Conservation (phyloP, 441 rosid genomes). For the Manihot esculenta region DNA sequence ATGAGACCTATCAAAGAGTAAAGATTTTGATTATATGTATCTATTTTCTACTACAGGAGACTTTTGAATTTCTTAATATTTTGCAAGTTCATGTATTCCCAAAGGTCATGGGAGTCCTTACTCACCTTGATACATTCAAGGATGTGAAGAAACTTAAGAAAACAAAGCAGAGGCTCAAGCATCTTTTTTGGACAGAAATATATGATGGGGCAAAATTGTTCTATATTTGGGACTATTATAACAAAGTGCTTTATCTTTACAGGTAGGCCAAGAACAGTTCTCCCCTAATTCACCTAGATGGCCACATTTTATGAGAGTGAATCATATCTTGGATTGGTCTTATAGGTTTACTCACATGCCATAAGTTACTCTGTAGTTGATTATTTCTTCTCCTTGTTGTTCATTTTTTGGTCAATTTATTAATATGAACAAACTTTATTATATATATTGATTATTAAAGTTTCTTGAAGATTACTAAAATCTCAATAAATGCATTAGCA, state of each 20-base stretch:
- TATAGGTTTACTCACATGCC: conserved; percentile 57
- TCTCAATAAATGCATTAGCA: neutral
- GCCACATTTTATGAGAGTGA: conserved; percentile 99
- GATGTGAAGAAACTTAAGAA: conserved; percentile 86
- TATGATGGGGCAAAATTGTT: conserved; percentile 87
- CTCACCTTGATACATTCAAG: conserved; percentile 88
- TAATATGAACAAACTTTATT: neutral
- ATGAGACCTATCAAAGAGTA: neutral
- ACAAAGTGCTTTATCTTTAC: conserved; percentile 20
- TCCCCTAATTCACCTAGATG: conserved; percentile 99
- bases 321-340: conserved; percentile 99
- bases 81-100: conserved; percentile 95
- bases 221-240: conserved; percentile 61
- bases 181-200: conserved; percentile 96
- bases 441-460: neutral
- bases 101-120: conserved; percentile 90
- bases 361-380: conserved; percentile 6
- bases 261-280: conserved; percentile 99
- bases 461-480: neutral
- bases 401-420: conserved; percentile 3
- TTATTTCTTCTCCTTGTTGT: neutral
- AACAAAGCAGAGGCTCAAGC: conserved; percentile 88
- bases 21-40: conserved; percentile 11
- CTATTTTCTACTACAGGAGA: conserved; percentile 56
- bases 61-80: conserved; percentile 91